These are phyloP conservation scores for Lasiosphaeria miniovina DNA, from an alignment of 495 filamentous ascomycete genomes.

Conservation along the genomic window DNA sequence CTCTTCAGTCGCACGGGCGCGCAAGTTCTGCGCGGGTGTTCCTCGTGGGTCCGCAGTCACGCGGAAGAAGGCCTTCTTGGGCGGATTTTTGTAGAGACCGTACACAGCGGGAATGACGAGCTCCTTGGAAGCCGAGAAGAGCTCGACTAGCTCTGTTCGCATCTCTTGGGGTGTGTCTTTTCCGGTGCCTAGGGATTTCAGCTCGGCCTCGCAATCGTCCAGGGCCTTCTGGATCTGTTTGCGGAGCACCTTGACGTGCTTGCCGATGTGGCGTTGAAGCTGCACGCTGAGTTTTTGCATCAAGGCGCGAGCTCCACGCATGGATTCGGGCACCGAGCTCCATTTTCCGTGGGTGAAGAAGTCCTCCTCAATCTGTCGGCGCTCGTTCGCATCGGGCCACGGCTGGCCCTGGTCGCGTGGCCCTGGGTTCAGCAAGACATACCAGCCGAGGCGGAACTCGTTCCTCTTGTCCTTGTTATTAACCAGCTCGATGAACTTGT, in stretches of 20 bases:
- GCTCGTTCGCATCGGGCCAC: slow-evolving; percentile 32
- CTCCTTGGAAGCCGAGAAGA: slow-evolving; percentile 37
- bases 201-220: slow-evolving; percentile 37
- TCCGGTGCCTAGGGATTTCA: slow-evolving; percentile 35
- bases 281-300: slow-evolving; percentile 37
- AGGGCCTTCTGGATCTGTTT: slow-evolving; percentile 37
- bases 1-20: slow-evolving; percentile 40
- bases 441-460: slow-evolving; percentile 60
- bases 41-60: slow-evolving; percentile 34
- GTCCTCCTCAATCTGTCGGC: slow-evolving; percentile 25
- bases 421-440: slow-evolving; percentile 55
- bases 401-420: slow-evolving; percentile 36
- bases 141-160: slow-evolving; percentile 38
- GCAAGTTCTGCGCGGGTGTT: slow-evolving; percentile 40
- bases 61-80: slow-evolving; percentile 39
- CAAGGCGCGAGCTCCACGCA: slow-evolving; percentile 34
- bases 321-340: slow-evolving; percentile 31
- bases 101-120: slow-evolving; percentile 40
- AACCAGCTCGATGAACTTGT: slow-evolving; percentile 51
- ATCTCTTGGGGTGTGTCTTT: slow-evolving; percentile 39
- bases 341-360: slow-evolving; percentile 44
- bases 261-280: slow-evolving; percentile 39
- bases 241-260: slow-evolving; percentile 33
- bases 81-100: slow-evolving; percentile 42
- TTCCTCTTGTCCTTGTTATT: slow-evolving; percentile 54